Conservation (phyloP, 805 yeast genomes). For the Nakazawaea wickerhamii region DNA sequence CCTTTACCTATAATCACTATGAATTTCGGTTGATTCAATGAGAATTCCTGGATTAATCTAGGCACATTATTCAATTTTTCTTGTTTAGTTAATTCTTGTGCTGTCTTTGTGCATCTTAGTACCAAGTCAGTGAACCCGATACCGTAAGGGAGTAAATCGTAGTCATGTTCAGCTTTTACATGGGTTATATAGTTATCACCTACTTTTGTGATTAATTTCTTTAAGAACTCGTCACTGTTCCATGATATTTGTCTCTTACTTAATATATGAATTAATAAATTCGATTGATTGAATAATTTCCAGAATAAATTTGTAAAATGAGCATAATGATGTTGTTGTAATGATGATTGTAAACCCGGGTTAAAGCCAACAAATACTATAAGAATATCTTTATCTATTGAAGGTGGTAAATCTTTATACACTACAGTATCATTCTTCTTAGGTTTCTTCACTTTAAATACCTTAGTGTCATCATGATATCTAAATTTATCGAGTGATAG, state of each 20-base stretch:
- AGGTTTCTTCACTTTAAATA: background rate
- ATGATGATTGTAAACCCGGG: slow-evolving; percentile 62
- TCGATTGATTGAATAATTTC: slow-evolving; percentile 53
- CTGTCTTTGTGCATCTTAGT: slow-evolving; percentile 54
- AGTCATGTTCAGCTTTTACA: slow-evolving; percentile 18
- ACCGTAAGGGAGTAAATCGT: slow-evolving; percentile 30
- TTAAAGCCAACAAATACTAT: slow-evolving; percentile 67
- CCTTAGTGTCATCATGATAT: too few relatives aligned
- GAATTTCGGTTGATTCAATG: slow-evolving; percentile 30
- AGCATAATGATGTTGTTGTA: slow-evolving; percentile 65
- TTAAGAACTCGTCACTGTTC: slow-evolving; percentile 10
- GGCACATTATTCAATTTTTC: slow-evolving; percentile 58
- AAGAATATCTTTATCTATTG: slow-evolving; percentile 20
- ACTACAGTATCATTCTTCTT: background rate
- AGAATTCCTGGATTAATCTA: slow-evolving; percentile 40
- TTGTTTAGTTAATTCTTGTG: slow-evolving; percentile 41
- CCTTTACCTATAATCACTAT: slow-evolving; percentile 69
- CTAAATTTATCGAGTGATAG: too few relatives aligned
- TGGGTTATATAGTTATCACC: background rate
- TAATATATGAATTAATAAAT: slow-evolving; percentile 27
- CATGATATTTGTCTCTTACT: background rate
- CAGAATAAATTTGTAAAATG: slow-evolving; percentile 66
- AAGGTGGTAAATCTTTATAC: slow-evolving; percentile 16
- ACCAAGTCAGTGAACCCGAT: slow-evolving; percentile 74
- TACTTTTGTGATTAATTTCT: background rate